These are phyloP conservation scores for Lasiosphaeria hispida DNA, from an alignment of 495 filamentous ascomycete genomes.

Conservation along the genomic window DNA sequence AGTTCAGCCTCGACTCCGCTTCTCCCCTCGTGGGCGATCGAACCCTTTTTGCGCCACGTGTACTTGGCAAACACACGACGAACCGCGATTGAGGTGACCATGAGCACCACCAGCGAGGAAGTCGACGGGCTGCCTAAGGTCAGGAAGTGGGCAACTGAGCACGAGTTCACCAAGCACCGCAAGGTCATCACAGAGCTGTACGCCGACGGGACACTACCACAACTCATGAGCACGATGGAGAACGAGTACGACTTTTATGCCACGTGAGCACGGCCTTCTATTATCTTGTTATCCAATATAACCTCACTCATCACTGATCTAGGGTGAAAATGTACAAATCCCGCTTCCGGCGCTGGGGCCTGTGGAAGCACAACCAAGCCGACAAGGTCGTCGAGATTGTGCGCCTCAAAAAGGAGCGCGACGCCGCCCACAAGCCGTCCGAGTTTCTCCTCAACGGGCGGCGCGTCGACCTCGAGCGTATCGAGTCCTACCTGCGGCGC, in stretches of 20 bases:
- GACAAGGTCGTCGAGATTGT: neutral
- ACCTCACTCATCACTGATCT: neutral
- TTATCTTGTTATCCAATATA: neutral
- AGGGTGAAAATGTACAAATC: slow-evolving; percentile 11
- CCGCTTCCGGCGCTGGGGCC: slow-evolving; percentile 9
- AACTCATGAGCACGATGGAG: slow-evolving; percentile 1
- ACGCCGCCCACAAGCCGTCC: slow-evolving; percentile 4
- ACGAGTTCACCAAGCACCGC: neutral
- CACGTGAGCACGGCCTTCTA: neutral
- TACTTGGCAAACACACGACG: no score
- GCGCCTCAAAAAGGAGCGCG: slow-evolving; percentile 1
- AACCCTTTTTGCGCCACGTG: no score
- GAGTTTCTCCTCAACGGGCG: slow-evolving; percentile 1
- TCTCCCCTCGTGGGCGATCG: no score
- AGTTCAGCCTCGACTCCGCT: no score
- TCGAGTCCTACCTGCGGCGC: slow-evolving; percentile 8
- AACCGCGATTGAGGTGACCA: neutral
- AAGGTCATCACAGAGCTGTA: slow-evolving; percentile 6
- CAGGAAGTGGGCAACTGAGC: slow-evolving; percentile 1
- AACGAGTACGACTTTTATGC: neutral
- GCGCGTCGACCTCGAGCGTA: neutral
- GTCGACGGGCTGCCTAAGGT: neutral
- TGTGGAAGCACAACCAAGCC: slow-evolving; percentile 9
- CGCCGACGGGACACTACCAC: neutral
- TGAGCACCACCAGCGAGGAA: neutral